Evolutionary conservation across 75 land plant genomes (phyloP), one percentile per base, ranked within the genome.

Genomic region (Isoetes taiwanensis): DNA sequence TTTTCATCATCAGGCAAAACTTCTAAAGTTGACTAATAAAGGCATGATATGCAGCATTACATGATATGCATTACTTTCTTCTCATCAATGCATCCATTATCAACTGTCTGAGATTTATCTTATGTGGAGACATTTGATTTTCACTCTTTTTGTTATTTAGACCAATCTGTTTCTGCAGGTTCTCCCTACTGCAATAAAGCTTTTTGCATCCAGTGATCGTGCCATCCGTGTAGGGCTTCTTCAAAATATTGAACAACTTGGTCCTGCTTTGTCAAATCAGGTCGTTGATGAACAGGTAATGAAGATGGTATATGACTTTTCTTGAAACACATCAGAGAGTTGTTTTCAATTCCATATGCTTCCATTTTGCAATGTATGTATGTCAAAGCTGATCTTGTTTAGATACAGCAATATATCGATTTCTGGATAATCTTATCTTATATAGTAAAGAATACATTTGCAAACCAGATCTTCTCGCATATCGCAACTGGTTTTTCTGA

Each of bases 281-380:
- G 48, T 89, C 68, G 96, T 94, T 65, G 99, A 94, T 76, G 99
- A 94, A 65, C 99, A 94, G 70, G 99, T 94, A 67, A 58, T n/a
- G n/a, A n/a, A n/a, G n/a, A n/a, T n/a, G n/a, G n/a, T n/a, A n/a
- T n/a, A n/a, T n/a, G n/a, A n/a, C n/a, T n/a, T n/a, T n/a, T n/a
- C n/a, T n/a, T n/a, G n/a, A n/a, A n/a, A n/a, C n/a, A n/a, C n/a
- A n/a, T n/a, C n/a, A n/a, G n/a, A n/a, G n/a, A n/a, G n/a, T n/a
- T n/a, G n/a, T n/a, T n/a, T n/a, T n/a, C n/a, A n/a, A n/a, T n/a
- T n/a, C n/a, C n/a, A n/a, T n/a, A n/a, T n/a, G n/a, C n/a, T n/a
- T n/a, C n/a, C n/a, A n/a, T n/a, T n/a, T n/a, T n/a, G n/a, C n/a
- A n/a, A n/a, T n/a, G n/a, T n/a, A n/a, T n/a, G n/a, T n/a, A n/a